Evolutionary conservation across 371 early-diverging fungal genomes (phyloP), one percentile per base, ranked within the genome.

Genomic region (Apophysomyces ossiformis): DNA sequence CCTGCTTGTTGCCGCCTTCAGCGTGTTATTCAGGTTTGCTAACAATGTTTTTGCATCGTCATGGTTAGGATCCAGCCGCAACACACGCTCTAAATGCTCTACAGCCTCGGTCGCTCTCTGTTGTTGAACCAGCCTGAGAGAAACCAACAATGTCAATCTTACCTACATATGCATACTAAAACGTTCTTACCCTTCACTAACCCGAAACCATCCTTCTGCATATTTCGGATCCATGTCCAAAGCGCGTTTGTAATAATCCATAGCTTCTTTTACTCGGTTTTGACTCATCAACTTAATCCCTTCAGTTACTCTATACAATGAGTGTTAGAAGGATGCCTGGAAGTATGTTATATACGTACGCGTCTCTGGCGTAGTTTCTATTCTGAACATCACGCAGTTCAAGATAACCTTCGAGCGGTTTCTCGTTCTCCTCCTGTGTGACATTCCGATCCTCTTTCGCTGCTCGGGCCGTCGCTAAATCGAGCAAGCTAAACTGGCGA

Each of bases 161-260:
- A 26, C 4, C 32, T 39, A 37, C 9, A 32, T 37, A 58, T 58
- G 16, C 13, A 12, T 57, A 32, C 2, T 5, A 6, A 26, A 11
- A 57, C 8, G 2, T 0, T 37, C 45, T 73, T 78, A 82, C 82
- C 71, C 69, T 72, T 82, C 79, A 56, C 76, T 75, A 12, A 76
- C 77, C 60, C 77, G 82, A 54, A 68, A 79, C 80, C 78, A 79
- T 0, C 72, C 80, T 50, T 82, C 80, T n/a, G 83, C 76, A 64
- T 78, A 82, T 69, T 78, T 77, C 8, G 80, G 76, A 58, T 82
- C 83, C 83, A 82, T 82, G 44, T 82, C 80, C 37, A 79, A 60
- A 39, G 80, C 80, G n/a, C 83, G 68, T 50, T 79, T 77, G 57
- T 79, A 82, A 63, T 64, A 74, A 7, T 79, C 77, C 73, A 76